These are phyloP conservation scores for Aspergillus cejpii DNA, from an alignment of 2,329 filamentous ascomycete genomes.

Conservation along the genomic window DNA sequence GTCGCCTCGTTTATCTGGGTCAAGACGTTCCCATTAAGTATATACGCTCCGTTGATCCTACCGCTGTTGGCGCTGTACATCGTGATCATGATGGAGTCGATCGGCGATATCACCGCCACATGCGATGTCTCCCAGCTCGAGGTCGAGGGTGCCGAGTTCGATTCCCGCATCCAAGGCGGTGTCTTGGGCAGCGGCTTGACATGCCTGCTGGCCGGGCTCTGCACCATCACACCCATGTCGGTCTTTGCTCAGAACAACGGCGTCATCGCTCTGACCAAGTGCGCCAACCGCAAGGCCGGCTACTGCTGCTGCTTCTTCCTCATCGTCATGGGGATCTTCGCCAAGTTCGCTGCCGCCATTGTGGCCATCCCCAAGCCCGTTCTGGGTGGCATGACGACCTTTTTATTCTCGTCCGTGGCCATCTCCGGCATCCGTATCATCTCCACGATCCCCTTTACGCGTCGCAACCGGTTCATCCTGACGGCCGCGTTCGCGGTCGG, in stretches of 20 bases:
- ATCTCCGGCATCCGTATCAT: constrained; percentile 62
- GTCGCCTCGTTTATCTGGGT: constrained; percentile 65
- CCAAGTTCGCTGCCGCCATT: constrained; percentile 63
- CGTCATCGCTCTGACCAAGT: constrained; percentile 61
- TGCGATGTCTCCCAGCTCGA: constrained; percentile 59
- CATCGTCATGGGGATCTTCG: constrained; percentile 62
- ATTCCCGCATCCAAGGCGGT: constrained; percentile 63
- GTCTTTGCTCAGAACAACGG: constrained; percentile 65
- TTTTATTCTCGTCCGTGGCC: constrained; percentile 60
- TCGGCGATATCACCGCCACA: constrained; percentile 62
- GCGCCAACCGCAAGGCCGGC: constrained; percentile 61
- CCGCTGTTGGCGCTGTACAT: constrained; percentile 54
- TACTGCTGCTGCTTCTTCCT: constrained; percentile 61
- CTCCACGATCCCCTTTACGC: constrained; percentile 55
- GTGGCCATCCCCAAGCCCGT: constrained; percentile 55
- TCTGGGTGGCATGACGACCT: constrained; percentile 51
- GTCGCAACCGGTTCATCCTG: constrained; percentile 60
- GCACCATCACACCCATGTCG: constrained; percentile 62
- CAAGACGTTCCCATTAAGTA: constrained; percentile 57
- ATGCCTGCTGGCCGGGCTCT: constrained; percentile 56
- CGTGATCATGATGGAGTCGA: constrained; percentile 62
- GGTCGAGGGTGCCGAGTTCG: constrained; percentile 58
- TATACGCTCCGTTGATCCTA: constrained; percentile 61
- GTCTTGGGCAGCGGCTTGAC: constrained; percentile 62
- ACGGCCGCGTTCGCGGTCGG: constrained; percentile 57